phyloP scores from a whole-genome alignment of 2,329 filamentous ascomycete genomes.

The Sporothrix variecibatus region DNA sequence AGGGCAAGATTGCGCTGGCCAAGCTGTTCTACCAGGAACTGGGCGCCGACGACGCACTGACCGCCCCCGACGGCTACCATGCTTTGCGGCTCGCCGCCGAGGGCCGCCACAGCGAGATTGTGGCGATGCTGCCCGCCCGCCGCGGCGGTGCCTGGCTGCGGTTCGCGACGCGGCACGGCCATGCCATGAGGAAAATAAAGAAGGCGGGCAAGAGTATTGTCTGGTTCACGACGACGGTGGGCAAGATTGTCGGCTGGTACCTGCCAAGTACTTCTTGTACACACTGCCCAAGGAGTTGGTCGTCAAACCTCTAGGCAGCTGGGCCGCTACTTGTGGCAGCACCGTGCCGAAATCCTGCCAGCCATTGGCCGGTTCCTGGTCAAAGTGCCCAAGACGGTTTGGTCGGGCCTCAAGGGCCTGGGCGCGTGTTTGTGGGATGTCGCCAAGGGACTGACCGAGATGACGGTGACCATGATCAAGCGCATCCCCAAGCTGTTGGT shows the following conservation, averaged over 20 bases:
- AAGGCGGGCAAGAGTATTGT: slow-evolving; percentile 18
- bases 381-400: slow-evolving; percentile 32
- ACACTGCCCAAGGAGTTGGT: neutral
- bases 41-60: slow-evolving; percentile 45
- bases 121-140: slow-evolving; percentile 45
- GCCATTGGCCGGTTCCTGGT: neutral
- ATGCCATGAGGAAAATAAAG: slow-evolving; percentile 34
- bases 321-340: slow-evolving; percentile 31
- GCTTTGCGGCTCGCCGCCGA: slow-evolving; percentile 49
- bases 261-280: slow-evolving; percentile 10
- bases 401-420: slow-evolving; percentile 35
- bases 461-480: neutral
- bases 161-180: slow-evolving; percentile 40
- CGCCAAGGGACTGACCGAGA: slow-evolving; percentile 32
- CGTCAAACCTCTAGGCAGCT: neutral
- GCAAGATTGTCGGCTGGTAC: slow-evolving; percentile 6
- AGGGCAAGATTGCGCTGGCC: slow-evolving; percentile 45
- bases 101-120: slow-evolving; percentile 46
- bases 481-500: neutral
- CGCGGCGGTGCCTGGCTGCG: slow-evolving; percentile 44
- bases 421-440: slow-evolving; percentile 6
- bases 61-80: slow-evolving; percentile 49
- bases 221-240: neutral
- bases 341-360: slow-evolving; percentile 34
- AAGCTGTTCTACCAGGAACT: slow-evolving; percentile 45